These are phyloP conservation scores for Trametes sanguinea DNA, from an alignment of 768 basidiomycete species.

Conservation along the genomic window DNA sequence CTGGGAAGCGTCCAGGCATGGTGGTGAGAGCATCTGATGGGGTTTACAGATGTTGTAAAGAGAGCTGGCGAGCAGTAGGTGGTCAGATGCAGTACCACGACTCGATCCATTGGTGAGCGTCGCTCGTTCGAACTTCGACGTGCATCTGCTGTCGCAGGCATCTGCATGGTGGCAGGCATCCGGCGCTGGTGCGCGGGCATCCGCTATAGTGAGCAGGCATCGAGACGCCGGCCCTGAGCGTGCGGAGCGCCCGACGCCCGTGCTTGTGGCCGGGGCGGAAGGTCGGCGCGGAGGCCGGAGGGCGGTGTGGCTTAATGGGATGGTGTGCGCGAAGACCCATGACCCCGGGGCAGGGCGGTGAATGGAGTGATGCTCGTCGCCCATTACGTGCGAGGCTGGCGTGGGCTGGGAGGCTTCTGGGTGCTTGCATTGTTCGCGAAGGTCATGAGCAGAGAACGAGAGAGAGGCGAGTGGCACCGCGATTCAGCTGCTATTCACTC, in stretches of 20 bases:
- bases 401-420: conserved; percentile 8
- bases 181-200: too few relatives aligned
- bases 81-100: too few relatives aligned
- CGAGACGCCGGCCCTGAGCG: conserved; percentile 8
- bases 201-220: too few relatives aligned
- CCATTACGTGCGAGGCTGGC: conserved; percentile 13
- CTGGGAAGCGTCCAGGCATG: too few relatives aligned
- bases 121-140: too few relatives aligned
- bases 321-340: not conserved
- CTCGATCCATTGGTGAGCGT: too few relatives aligned
- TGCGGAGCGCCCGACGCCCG: conserved; percentile 22
- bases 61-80: too few relatives aligned
- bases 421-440: conserved; percentile 14
- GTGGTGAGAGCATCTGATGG: too few relatives aligned
- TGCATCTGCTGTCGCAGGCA: not conserved
- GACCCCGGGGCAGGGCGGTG: conserved; percentile 1
- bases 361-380: conserved; percentile 17
- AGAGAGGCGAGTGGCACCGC: conserved; percentile 6
- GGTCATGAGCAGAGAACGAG: not conserved
- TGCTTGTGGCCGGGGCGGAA: conserved; percentile 6
- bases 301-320: conserved; percentile 3
- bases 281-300: conserved; percentile 14
- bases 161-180: too few relatives aligned
- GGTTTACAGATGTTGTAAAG: too few relatives aligned
- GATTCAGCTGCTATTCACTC: not conserved